Evolutionary conservation across 225 moss, liverwort and hornwort species (phyloP).

Genomic region (Climacium dendroides): DNA sequence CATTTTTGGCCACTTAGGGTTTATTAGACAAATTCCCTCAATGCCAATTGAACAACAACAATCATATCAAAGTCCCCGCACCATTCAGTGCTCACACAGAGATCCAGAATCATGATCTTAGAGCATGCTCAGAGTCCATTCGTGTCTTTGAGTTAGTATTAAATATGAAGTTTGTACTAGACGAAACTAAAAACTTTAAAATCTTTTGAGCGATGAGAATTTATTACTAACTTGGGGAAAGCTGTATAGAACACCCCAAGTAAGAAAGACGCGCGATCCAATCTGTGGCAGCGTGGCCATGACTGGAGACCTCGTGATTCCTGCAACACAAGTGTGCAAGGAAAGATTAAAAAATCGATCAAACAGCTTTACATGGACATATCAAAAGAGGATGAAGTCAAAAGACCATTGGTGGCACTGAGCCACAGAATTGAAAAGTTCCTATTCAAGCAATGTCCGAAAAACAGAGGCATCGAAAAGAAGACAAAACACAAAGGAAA

Average conservation of each 20-base stretch:
- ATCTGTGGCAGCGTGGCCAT: conserved; percentile 86
- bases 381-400: background rate
- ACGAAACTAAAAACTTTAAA: background rate
- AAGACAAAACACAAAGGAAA: background rate
- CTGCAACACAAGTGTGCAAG: conserved; percentile 9
- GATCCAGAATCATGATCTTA: background rate
- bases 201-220: background rate
- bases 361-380: background rate
- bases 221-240: conserved; percentile 49
- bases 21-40: background rate
- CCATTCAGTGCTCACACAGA: background rate
- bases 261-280: conserved; percentile 65
- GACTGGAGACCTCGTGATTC: conserved; percentile 82
- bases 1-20: background rate
- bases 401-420: background rate
- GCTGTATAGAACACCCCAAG: conserved; percentile 83
- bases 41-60: background rate
- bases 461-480: background rate
- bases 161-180: background rate
- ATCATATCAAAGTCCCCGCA: background rate
- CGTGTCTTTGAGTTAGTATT: background rate
- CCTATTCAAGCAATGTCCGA: background rate
- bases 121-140: background rate
- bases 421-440: background rate
- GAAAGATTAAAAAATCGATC: background rate